phyloP scores from a whole-genome alignment of 129 eudicot genomes.

The carrot (Daucus carota) region DNA sequence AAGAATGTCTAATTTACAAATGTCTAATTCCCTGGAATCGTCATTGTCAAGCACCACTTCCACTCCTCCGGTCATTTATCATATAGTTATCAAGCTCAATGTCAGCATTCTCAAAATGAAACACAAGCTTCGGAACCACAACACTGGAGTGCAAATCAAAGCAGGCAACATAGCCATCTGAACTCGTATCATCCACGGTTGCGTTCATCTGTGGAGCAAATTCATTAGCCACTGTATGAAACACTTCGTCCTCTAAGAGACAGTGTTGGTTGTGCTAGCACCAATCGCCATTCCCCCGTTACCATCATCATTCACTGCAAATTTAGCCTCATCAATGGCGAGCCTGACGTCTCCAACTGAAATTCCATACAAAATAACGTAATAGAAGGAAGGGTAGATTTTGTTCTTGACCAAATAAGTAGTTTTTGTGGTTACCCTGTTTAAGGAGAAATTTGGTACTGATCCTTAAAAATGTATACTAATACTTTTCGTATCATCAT shows the following conservation, averaged over 20 bases:
- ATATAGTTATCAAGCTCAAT: constrained; percentile 56
- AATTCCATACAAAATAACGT: constrained; percentile 61
- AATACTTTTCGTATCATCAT: constrained; percentile 26
- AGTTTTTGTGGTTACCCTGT: not conserved
- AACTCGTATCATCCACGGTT: constrained; percentile 30
- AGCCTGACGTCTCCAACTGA: constrained; percentile 49
- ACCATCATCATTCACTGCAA: constrained; percentile 42
- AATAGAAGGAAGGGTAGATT: constrained; percentile 66
- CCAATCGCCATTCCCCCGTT: constrained; percentile 74
- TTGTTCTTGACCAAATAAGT: constrained; percentile 56
- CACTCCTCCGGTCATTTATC: constrained; percentile 36
- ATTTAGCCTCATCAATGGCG: constrained; percentile 33
- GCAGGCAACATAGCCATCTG: constrained; percentile 59
- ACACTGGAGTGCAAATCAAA: constrained; percentile 35
- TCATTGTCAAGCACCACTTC: constrained; percentile 71
- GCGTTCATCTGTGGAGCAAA: constrained; percentile 44
- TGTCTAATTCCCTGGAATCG: constrained; percentile 43
- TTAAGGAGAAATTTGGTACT: not conserved
- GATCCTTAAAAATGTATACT: constrained; percentile 59
- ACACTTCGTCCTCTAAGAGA: constrained; percentile 43
- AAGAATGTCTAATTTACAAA: too few species aligned
- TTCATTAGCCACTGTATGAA: constrained; percentile 35
- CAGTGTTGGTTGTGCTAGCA: constrained; percentile 80
- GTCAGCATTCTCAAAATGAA: constrained; percentile 53
- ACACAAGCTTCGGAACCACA: constrained; percentile 55